Evolutionary conservation across 805 yeast genomes (phyloP).

Genomic region (Spathaspora passalidarum): DNA sequence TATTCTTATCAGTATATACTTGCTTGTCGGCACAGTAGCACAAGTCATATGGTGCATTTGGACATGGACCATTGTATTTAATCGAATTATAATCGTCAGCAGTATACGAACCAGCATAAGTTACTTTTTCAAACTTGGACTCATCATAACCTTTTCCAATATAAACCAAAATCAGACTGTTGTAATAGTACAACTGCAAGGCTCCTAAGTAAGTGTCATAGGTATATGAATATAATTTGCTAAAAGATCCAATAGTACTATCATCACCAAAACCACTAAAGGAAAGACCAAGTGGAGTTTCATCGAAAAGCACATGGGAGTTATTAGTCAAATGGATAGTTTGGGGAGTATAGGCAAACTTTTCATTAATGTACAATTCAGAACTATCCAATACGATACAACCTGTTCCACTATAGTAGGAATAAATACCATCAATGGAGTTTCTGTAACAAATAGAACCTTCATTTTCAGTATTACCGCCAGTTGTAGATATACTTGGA

Average conservation of each 20-base stretch:
- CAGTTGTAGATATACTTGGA: background rate
- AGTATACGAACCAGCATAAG: background rate
- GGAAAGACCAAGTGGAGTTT: background rate
- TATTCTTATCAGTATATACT: background rate
- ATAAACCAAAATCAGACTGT: background rate
- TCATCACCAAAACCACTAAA: background rate
- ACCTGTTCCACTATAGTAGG: background rate
- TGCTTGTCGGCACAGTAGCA: background rate
- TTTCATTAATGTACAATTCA: background rate
- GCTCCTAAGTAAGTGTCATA: background rate
- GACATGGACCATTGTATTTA: background rate
- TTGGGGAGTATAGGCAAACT: background rate
- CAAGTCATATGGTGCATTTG: background rate
- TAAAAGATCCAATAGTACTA: background rate
- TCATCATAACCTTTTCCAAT: background rate
- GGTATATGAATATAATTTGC: background rate
- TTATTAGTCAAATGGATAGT: constrained; percentile 1
- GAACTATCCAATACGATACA: constrained; percentile 1
- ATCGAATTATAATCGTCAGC: background rate
- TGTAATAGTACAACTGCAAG: background rate
- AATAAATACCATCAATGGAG: background rate
- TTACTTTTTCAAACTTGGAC: background rate
- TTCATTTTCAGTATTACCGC: background rate
- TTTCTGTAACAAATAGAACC: background rate
- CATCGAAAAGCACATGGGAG: background rate